Base-by-base conservation (phyloP, 768 basidiomycete species). In the Rhizopogon vesiculosus region DNA sequence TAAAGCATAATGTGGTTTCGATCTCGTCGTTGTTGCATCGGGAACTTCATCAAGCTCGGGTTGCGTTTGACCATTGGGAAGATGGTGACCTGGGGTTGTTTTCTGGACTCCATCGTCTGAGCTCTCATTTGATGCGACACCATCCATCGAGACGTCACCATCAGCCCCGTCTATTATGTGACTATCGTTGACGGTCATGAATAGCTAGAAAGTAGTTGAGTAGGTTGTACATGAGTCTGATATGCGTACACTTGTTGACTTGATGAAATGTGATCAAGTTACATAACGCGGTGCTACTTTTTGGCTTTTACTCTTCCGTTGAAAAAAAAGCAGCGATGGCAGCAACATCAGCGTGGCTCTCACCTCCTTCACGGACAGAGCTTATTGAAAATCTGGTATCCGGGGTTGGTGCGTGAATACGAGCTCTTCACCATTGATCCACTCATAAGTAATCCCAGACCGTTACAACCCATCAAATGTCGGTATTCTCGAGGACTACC, bases 381-480 rank as follows among this genome's bases (percentile, higher is more conserved):
- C 81, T 91, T 64, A 96, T 98, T 56, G 91, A 96, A 66, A 87
- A 89, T 63, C 83, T 98, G 19, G 92, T 94, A 25, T 91, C 89
- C 22, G 92, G 92, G 43, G 92, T 94, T 45, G 92, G 91, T 91
- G 58, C 61, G 90, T 71, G 49, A 39, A 19, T 19, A n/a, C 51
- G 41, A 58, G 18, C 25, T 31, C 16, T 10, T 19, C 15, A 39
- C 42, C 6, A 29, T 48, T 55, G 48, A 6, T 50, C 13, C 52
- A 31, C 40, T 56, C 16, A 19, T 49, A 59, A 53, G 40, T 51
- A 29, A 55, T 56, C 49, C 8, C 56, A 97, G 96, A 98, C 78
- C 88, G 96, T 56, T 98, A 98, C 73, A 98, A 98, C 74, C 96
- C 96, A 42, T 86, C 87, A 51, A 98, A 98, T 70, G 85, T 96